Evolutionary conservation across 2,329 filamentous ascomycete genomes (phyloP).

Genomic region (Aspergillus texensis): DNA sequence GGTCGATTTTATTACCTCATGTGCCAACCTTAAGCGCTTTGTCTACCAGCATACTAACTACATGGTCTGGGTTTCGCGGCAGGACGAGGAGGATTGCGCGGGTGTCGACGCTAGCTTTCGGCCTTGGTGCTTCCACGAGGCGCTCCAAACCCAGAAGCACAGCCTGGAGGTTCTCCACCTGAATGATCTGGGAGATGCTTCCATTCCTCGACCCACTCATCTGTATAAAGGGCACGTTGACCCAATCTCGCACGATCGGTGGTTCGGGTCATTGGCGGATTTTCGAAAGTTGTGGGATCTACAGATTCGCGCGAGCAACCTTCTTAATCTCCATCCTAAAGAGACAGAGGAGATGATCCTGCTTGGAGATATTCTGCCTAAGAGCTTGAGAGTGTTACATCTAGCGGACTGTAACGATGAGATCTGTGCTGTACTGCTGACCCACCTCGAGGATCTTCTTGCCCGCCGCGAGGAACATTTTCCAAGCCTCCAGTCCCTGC

Average conservation of each 20-base stretch:
- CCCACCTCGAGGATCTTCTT: not conserved
- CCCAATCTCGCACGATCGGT: not conserved
- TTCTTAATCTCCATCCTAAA: not conserved
- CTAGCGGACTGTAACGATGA: not conserved
- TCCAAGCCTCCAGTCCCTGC: not conserved
- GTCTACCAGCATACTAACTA: conserved; percentile 15
- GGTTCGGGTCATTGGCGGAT: not conserved
- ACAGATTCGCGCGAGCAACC: not conserved
- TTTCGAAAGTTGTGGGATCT: not conserved
- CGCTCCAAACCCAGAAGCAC: conserved; percentile 14
- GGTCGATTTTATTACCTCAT: conserved; percentile 13
- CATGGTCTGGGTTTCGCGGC: not conserved
- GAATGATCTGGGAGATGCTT: not conserved
- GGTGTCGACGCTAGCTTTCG: conserved; percentile 5
- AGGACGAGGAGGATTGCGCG: not conserved
- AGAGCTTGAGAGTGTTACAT: not conserved
- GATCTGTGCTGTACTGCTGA: not conserved
- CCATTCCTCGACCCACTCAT: not conserved
- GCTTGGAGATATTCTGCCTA: not conserved
- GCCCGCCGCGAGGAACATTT: not conserved
- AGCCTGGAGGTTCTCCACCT: conserved; percentile 16
- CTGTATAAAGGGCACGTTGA: not conserved
- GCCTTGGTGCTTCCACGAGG: conserved; percentile 7
- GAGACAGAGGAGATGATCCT: not conserved
- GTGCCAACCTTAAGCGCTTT: conserved; percentile 19